These are phyloP conservation scores for Ceratocystis diversiconidia DNA, from an alignment of 2,329 filamentous ascomycete species.

Conservation along the genomic window DNA sequence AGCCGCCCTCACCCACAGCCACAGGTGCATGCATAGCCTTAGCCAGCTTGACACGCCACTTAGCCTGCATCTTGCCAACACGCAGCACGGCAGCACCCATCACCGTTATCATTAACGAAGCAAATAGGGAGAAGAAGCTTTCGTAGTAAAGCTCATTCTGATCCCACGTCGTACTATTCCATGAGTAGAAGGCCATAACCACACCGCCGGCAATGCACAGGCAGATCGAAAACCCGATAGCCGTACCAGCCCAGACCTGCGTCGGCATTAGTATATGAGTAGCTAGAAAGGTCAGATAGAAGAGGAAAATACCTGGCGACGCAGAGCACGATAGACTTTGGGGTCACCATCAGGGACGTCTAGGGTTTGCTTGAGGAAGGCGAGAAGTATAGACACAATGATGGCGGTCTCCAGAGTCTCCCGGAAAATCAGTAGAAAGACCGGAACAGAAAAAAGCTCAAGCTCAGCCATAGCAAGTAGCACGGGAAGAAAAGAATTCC, in stretches of 20 bases:
- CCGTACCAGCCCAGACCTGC: constrained; percentile 53
- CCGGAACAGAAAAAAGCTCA: constrained; percentile 61
- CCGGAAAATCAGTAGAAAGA: constrained; percentile 85
- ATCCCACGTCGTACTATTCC: constrained; percentile 43
- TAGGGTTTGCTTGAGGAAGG: constrained; percentile 72
- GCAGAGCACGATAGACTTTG: constrained; percentile 11
- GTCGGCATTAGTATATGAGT: background rate
- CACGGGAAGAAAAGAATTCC: no score
- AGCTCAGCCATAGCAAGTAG: constrained; percentile 36
- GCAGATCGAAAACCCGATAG: constrained; percentile 48
- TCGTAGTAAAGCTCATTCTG: constrained; percentile 65
- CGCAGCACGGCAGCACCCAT: constrained; percentile 70
- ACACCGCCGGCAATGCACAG: constrained; percentile 50
- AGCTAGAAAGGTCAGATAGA: background rate
- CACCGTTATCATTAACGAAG: constrained; percentile 64
- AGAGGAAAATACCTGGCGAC: constrained; percentile 10
- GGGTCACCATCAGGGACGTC: constrained; percentile 22
- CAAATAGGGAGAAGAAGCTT: constrained; percentile 61
- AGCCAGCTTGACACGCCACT: constrained; percentile 74
- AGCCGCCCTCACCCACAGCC: constrained; percentile 34
- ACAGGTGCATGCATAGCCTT: constrained; percentile 46
- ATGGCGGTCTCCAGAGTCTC: constrained; percentile 73
- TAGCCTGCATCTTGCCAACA: constrained; percentile 69
- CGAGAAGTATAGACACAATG: constrained; percentile 69
- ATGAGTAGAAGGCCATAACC: constrained; percentile 55